Base-by-base conservation (phyloP, 2,329 filamentous ascomycete species). In the Tolypocladium endophyticum region DNA sequence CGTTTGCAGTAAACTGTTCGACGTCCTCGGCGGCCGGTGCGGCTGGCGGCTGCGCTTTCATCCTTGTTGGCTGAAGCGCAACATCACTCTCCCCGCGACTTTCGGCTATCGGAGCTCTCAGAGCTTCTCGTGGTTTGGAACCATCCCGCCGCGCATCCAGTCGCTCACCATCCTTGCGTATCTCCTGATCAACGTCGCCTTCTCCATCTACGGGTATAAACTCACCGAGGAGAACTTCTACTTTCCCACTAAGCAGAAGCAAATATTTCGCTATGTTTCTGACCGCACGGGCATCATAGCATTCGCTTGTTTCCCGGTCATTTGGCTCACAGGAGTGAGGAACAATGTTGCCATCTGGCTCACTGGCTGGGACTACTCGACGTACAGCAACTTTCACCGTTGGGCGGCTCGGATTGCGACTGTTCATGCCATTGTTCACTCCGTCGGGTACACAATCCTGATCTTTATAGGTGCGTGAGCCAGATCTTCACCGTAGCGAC, bases 341-440 rank as follows among this genome's bases (percentile, higher is more conserved):
- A 90, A 89, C 62, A 88, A 89, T 57, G 66, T 85, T 0, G 76
- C 88, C 20, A 74, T 88, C 59, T 87, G 83, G 83, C 68, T 85
- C 0, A 89, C 87, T 0, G 86, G 86, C 0, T 89, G 87, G 86
- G 84, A 82, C 14, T 88, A 87, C 68, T 78, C 79, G 1, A 85
- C 83, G 0, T 89, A 84, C 66, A 89, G 84, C 64, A 79, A 83
- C 47, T 88, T 88, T 58, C 87, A 89, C 69, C 81, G 87, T 0
- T 86, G 85, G 77, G 76, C 86, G 4, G 86, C 87, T 0, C 77
- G 86, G 23, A 76, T 87, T 2, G 79, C 84, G 7, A 86, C 85
- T 0, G 60, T 85, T 0, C 79, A 88, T 63, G 86, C 84, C 1
- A 75, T 88, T 1, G 69, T 86, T 0, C 87, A 90, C 65, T 86